Base-by-base conservation (phyloP, 2,329 filamentous ascomycete genomes). In the Ophiosphaerella herpotricha region DNA sequence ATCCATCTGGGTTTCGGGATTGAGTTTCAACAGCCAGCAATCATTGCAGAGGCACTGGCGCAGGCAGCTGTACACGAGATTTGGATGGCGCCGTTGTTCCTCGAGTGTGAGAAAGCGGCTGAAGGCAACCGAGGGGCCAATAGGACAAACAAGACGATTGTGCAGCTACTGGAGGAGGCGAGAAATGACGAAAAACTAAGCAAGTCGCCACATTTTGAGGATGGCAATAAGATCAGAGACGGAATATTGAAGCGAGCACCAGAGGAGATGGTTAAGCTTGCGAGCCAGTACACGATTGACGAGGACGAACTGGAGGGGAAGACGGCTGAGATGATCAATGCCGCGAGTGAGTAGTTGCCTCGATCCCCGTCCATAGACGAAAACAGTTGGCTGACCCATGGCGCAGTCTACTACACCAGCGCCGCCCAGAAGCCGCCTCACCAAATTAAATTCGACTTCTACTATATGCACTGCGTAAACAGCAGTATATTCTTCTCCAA, bases 1-100 rank as follows among this genome's bases (percentile, higher is more conserved):
- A 92, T 96, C 55, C 90, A 96, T 67, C 80, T 96, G 16, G 89
- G 91, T 41, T 96, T 91, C 66, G 91, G 89, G 4, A 68, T 96
- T 32, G 91, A 96, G 68, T 96, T 91, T 76, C 71, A 81, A 8
- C 90, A 96, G 66, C 90, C 90, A 2, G 88, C 88, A 33, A 85
- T 96, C 51, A 80, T 96, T 24, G 90, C 91, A 5, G 84, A 93
- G 74, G 91, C 78, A 1, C 82, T 96, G 14, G 90, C 91, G 0
- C 87, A 95, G 74, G 80, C 88, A 1, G 84, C 87, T 7, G 83
- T 91, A 1, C 90, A 95, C 65, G 75, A 79, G 6, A 74, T 80
- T 37, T 81, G 81, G 71, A 77, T 88, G 1, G 75, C 73, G 1
- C 57, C 70, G 0, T 82, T 86, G 53, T 77, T 94, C 24, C 54